These are phyloP conservation scores for Micromonas commoda DNA, from an alignment of 139 green algal species.

Conservation along the genomic window DNA sequence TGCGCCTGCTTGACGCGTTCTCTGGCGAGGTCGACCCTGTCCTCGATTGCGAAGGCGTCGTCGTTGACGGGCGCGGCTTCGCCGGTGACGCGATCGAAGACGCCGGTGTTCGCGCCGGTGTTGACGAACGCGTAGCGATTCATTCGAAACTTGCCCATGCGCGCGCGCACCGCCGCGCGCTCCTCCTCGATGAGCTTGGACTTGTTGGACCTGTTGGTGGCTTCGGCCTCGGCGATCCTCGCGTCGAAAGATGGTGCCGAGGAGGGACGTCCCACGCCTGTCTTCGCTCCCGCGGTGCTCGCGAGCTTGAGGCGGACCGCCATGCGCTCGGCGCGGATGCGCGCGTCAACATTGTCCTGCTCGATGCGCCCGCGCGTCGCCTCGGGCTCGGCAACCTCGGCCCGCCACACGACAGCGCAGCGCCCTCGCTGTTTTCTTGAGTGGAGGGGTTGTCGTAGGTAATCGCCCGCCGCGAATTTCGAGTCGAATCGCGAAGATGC, in stretches of 20 bases:
- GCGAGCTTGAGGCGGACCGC: not conserved
- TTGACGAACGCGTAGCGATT: not conserved
- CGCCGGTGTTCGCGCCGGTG: not conserved
- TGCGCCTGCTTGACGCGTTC: not conserved
- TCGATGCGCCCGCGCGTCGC: not conserved
- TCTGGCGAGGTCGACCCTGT: not conserved
- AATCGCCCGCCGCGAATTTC: too few relatives aligned
- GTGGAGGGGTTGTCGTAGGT: too few relatives aligned
- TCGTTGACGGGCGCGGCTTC: not conserved
- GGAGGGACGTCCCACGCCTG: too few relatives aligned
- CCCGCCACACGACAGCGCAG: too few relatives aligned
- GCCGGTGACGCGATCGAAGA: not conserved
- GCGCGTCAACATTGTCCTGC: not conserved
- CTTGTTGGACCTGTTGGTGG: too few relatives aligned
- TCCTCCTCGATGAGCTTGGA: not conserved
- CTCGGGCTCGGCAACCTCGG: too few relatives aligned
- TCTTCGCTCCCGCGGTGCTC: too few relatives aligned
- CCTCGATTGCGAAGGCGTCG: not conserved
- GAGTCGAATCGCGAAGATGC: too few relatives aligned
- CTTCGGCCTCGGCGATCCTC: too few relatives aligned
- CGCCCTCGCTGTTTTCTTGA: too few relatives aligned
- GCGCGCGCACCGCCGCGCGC: not conserved
- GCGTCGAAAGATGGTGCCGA: not conserved
- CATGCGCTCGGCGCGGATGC: not conserved
- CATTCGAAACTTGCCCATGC: not conserved